Evolutionary conservation across 2,329 filamentous ascomycete species (phyloP).

Genomic region (Alternaria sp.): DNA sequence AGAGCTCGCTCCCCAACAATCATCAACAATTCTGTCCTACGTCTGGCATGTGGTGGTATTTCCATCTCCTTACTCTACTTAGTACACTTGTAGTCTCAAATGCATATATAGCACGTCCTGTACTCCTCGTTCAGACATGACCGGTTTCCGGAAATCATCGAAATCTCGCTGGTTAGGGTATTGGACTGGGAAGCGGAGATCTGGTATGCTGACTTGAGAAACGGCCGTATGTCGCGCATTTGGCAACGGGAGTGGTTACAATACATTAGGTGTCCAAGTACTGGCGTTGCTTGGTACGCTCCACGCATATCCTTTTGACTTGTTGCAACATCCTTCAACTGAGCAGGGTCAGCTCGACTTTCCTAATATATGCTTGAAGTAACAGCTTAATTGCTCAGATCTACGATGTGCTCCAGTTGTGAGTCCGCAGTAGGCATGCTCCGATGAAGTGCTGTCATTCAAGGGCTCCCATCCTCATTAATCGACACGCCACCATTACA

Average conservation of each 20-base stretch:
- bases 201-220: neutral
- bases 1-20: slow-evolving; percentile 1
- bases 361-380: neutral
- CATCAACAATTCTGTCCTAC: neutral
- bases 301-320: neutral
- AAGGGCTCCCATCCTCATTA: slow-evolving; percentile 1
- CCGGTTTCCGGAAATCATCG: slow-evolving; percentile 6
- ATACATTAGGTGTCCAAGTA: slow-evolving; percentile 17
- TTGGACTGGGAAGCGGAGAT: neutral
- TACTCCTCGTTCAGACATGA: slow-evolving; percentile 2
- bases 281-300: slow-evolving; percentile 9
- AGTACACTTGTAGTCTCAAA: neutral
- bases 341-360: neutral
- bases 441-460: neutral
- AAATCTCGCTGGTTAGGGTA: neutral
- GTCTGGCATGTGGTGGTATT: neutral
- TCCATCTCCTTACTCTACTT: neutral
- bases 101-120: neutral
- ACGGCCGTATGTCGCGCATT: slow-evolving; percentile 8
- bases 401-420: neutral
- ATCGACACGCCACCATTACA: slow-evolving; percentile 15
- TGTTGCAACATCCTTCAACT: neutral
- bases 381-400: neutral
- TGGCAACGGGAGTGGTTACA: slow-evolving; percentile 15
- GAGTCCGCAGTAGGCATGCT: neutral